Conservation (phyloP, 2,329 filamentous ascomycete genomes). For the Claviceps sp. region DNA sequence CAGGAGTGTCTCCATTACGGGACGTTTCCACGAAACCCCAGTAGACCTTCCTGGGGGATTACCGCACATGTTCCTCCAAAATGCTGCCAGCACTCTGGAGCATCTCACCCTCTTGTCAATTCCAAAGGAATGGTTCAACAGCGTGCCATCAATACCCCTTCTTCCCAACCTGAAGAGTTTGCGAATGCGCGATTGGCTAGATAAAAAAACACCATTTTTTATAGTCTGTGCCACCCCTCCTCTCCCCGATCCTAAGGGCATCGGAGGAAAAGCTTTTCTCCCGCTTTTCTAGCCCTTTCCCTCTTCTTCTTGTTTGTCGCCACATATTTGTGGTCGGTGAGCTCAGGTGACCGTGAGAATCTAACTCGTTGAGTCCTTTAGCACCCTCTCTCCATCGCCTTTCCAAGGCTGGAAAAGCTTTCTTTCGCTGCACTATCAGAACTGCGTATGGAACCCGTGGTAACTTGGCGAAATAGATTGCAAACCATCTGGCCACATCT, state of each 20-base stretch:
- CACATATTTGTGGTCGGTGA: too few relatives aligned
- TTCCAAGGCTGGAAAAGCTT: conserved; percentile 6
- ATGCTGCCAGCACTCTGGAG: conserved; percentile 9
- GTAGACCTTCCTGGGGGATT: not conserved
- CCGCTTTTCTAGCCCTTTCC: too few relatives aligned
- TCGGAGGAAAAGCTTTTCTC: too few relatives aligned
- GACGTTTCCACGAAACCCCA: not conserved
- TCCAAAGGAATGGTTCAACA: conserved; percentile 9
- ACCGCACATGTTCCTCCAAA: conserved; percentile 8
- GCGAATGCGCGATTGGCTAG: conserved; percentile 10
- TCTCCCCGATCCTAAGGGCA: not conserved
- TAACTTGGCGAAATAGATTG: conserved; percentile 8
- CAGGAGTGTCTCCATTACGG: conserved; percentile 6
- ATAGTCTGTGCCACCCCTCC: conserved; percentile 3
- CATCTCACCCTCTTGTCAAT: conserved; percentile 12
- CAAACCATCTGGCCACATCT: not conserved
- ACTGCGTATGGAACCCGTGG: too few relatives aligned
- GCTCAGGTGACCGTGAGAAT: too few relatives aligned
- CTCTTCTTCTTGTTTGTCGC: too few relatives aligned
- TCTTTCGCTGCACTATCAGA: too few relatives aligned
- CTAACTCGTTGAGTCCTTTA: conserved; percentile 3
- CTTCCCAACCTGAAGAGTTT: conserved; percentile 18
- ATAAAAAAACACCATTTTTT: not conserved
- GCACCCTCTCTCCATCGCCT: conserved; percentile 10
- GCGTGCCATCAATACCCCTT: conserved; percentile 4